phyloP scores from a whole-genome alignment of 371 early-diverging fungal species.

The Entomophthora muscae region DNA sequence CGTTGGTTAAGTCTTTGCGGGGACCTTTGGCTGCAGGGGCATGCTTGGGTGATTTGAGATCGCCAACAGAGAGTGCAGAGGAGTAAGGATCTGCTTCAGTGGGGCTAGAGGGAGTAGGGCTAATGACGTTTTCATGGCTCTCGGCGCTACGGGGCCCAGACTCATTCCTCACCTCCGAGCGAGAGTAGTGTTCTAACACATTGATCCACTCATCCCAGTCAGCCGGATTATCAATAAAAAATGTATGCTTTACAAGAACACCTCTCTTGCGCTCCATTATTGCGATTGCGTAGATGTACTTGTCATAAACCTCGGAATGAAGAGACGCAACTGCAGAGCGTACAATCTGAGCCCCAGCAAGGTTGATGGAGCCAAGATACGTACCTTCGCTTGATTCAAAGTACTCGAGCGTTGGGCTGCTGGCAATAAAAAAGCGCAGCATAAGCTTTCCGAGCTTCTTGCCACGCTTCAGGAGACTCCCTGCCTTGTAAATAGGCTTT shows the following conservation, averaged over 20 bases:
- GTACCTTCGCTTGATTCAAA: conserved; percentile 42
- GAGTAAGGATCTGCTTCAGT: background rate
- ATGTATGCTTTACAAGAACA: background rate
- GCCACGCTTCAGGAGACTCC: conserved; percentile 33
- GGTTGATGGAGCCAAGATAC: conserved; percentile 26
- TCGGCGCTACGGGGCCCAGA: background rate
- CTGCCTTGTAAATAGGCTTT: background rate
- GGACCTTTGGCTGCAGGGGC: background rate
- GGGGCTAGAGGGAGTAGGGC: background rate
- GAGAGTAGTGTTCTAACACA: background rate
- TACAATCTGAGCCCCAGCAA: conserved; percentile 27
- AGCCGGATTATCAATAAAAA: background rate
- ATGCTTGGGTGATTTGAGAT: background rate
- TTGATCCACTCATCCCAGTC: conserved; percentile 5
- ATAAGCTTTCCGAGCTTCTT: conserved; percentile 79
- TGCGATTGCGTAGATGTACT: conserved; percentile 46
- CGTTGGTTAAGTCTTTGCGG: background rate
- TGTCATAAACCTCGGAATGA: conserved; percentile 1
- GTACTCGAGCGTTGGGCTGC: conserved; percentile 41
- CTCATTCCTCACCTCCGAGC: background rate
- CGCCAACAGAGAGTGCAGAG: background rate
- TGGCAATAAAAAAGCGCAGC: conserved; percentile 46
- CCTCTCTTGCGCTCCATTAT: conserved; percentile 46
- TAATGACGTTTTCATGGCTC: background rate
- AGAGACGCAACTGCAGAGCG: conserved; percentile 13